Conservation (phyloP, 371 early-diverging fungal genomes). For the Syncephalastrum racemosum region DNA sequence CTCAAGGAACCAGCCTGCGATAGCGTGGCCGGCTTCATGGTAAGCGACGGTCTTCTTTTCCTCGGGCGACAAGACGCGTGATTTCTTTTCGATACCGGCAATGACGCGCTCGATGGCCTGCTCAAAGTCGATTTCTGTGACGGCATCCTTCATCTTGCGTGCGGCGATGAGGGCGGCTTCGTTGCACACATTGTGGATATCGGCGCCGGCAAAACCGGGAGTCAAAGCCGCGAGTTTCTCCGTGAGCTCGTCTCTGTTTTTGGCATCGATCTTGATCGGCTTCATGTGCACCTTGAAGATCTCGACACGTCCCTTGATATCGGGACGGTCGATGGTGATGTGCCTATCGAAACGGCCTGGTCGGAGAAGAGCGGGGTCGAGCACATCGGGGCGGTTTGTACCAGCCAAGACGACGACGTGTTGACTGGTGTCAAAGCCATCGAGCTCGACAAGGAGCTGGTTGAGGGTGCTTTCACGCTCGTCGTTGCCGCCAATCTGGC, state of each 20-base stretch:
- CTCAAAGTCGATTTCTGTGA: constrained; percentile 90
- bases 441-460: constrained; percentile 99
- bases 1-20: constrained; percentile 95
- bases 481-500: constrained; percentile 94
- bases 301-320: constrained; percentile 92
- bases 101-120: constrained; percentile 97
- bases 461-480: constrained; percentile 98
- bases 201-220: constrained; percentile 97
- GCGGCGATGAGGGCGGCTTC: constrained; percentile 98
- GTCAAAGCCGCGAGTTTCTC: constrained; percentile 81
- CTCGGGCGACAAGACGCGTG: constrained; percentile 90
- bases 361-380: constrained; percentile 91
- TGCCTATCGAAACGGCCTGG: constrained; percentile 99
- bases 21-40: constrained; percentile 99
- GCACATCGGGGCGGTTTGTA: constrained; percentile 91
- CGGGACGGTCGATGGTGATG: constrained; percentile 94
- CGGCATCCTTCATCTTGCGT: constrained; percentile 68
- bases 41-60: constrained; percentile 98
- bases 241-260: constrained; percentile 76
- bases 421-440: constrained; percentile 90
- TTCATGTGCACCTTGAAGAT: constrained; percentile 96
- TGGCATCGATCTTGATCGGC: constrained; percentile 84
- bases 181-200: constrained; percentile 98
- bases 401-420: constrained; percentile 95
- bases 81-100: constrained; percentile 97